A percentile compares a stretch with the other conserved stretches of the same genome.
Evolutionary conservation across 305 asterid species (phyloP).

Genomic region (Galium porrigens): DNA sequence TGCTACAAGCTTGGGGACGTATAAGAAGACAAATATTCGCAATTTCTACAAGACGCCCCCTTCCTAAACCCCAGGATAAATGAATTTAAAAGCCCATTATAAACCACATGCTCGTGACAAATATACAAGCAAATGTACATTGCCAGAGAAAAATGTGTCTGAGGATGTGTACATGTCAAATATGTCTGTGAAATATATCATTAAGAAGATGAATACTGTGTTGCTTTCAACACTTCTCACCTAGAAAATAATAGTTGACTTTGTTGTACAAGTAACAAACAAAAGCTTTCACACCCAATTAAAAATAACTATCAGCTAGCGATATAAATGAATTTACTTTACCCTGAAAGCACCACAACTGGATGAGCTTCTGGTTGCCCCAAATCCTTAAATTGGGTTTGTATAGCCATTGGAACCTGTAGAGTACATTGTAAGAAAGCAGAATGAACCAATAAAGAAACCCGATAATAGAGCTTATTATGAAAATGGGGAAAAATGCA

Average conservation of each 20-base stretch:
- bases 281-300: not conserved
- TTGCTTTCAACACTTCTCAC: slow-evolving; percentile 1
- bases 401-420: slow-evolving; percentile 71
- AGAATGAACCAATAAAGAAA: not conserved
- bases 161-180: not conserved
- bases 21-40: not conserved
- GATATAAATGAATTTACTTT: slow-evolving; percentile 21
- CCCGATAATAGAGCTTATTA: not conserved
- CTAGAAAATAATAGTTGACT: not conserved
- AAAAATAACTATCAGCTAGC: not conserved
- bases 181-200: not conserved
- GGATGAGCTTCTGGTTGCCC: slow-evolving; percentile 77
- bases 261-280: not conserved
- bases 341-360: slow-evolving; percentile 69
- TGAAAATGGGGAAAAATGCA: not conserved
- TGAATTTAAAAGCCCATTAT: not conserved
- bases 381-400: slow-evolving; percentile 35
- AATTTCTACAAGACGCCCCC: not conserved
- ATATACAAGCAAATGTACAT: not conserved
- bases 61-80: not conserved
- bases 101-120: not conserved
- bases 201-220: not conserved
- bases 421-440: slow-evolving; percentile 14
- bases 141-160: not conserved
- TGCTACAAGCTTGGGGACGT: not conserved